Evolutionary conservation across 495 filamentous ascomycete species (phyloP).

Genomic region (Penicillium diatomitis): DNA sequence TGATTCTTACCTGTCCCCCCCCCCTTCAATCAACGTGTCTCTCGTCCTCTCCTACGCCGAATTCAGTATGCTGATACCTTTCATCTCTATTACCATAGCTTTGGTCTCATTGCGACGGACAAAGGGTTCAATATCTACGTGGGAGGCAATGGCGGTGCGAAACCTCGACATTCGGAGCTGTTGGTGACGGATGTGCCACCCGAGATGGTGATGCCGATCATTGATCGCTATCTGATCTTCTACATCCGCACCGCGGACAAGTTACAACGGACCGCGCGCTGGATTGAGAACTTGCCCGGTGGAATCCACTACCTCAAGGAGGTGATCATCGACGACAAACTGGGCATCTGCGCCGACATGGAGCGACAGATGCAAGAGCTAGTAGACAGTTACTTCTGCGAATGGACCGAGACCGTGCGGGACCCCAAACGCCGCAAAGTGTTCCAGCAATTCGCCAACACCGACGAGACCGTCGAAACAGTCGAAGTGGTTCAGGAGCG

Average conservation of each 20-base stretch:
- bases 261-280: constrained; percentile 85
- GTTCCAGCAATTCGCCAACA: constrained; percentile 89
- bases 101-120: constrained; percentile 88
- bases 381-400: constrained; percentile 85
- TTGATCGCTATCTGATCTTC: constrained; percentile 91
- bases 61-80: too few species aligned
- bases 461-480: constrained; percentile 55
- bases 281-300: constrained; percentile 81
- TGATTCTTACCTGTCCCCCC: not conserved
- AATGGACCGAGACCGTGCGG: constrained; percentile 83
- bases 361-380: constrained; percentile 87
- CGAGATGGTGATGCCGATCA: constrained; percentile 73
- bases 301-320: constrained; percentile 78
- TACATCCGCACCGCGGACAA: constrained; percentile 96
- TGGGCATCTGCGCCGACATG: constrained; percentile 79
- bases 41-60: too few species aligned
- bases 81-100: constrained; percentile 35
- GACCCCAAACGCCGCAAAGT: constrained; percentile 57
- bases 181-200: constrained; percentile 85
- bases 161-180: constrained; percentile 77
- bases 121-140: constrained; percentile 96
- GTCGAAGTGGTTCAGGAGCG: constrained; percentile 70
- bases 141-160: constrained; percentile 85
- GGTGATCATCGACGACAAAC: constrained; percentile 80
- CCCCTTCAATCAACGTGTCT: too few species aligned